phyloP scores from a whole-genome alignment of 2,329 filamentous ascomycete species.

The Whalleya microplaca region DNA sequence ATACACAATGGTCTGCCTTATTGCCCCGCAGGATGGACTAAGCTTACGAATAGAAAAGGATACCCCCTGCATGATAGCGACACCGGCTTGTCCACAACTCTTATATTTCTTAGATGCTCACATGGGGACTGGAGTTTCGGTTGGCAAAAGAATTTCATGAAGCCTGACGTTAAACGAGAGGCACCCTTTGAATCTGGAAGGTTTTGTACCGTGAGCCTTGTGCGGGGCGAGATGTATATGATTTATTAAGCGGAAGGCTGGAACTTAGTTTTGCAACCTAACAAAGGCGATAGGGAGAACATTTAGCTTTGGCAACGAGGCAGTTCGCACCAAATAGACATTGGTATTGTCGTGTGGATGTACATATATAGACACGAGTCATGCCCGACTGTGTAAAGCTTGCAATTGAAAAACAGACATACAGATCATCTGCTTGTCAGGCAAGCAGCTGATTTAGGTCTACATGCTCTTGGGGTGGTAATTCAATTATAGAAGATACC shows the following conservation, averaged over 20 bases:
- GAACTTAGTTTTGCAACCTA: background rate
- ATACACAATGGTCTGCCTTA: conserved; percentile 36
- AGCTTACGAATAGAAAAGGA: conserved; percentile 32
- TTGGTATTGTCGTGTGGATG: background rate
- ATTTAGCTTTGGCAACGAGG: too few relatives aligned
- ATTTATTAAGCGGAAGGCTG: background rate
- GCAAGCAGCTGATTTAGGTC: background rate
- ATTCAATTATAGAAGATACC: background rate
- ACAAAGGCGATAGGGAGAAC: background rate
- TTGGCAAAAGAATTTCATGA: conserved; percentile 15
- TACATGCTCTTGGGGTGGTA: background rate
- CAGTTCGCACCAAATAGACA: too few relatives aligned
- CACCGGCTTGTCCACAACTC: conserved; percentile 18
- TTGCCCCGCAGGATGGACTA: conserved; percentile 35
- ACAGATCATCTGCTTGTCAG: background rate
- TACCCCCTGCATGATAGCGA: conserved; percentile 32
- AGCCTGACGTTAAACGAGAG: conserved; percentile 10
- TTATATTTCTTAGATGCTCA: conserved; percentile 18
- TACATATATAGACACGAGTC: background rate
- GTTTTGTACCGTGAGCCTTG: conserved; percentile 15
- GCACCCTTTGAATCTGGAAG: conserved; percentile 11
- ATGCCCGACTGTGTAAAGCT: background rate
- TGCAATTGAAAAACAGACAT: background rate
- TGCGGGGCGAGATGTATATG: conserved; percentile 6
- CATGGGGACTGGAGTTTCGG: conserved; percentile 23